phyloP scores from a whole-genome alignment of 768 basidiomycete species.

The Agaricus blazei region DNA sequence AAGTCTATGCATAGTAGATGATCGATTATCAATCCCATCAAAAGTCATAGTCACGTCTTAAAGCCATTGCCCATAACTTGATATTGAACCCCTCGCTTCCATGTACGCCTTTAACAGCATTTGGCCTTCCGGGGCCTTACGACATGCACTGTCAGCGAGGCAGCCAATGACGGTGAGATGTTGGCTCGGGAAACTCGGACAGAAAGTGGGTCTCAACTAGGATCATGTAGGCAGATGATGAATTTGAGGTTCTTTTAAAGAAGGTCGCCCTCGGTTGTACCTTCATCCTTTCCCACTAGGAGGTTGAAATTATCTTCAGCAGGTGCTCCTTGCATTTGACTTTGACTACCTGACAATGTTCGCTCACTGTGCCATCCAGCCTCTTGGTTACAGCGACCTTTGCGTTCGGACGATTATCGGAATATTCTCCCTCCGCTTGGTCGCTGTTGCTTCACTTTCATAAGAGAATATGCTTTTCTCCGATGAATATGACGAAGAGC shows the following conservation, averaged over 20 bases:
- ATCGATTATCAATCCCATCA: not conserved
- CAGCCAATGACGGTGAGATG: no score
- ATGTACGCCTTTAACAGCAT: not conserved
- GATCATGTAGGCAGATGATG: no score
- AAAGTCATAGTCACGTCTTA: not conserved
- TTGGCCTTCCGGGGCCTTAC: no score
- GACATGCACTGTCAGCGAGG: no score
- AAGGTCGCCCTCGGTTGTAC: no score
- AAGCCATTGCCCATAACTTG: not conserved
- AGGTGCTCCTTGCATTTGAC: no score
- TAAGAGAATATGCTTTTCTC: slow-evolving; percentile 38
- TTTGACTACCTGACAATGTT: no score
- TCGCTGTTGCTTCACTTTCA: not conserved
- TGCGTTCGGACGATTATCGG: not conserved
- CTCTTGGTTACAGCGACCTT: not conserved
- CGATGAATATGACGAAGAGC: slow-evolving; percentile 92
- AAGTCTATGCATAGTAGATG: not conserved
- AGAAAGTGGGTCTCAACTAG: no score
- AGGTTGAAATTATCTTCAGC: no score
- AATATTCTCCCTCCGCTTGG: not conserved
- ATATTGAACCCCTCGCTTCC: not conserved
- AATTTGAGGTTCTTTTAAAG: no score
- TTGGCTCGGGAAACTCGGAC: no score
- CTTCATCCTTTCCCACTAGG: no score
- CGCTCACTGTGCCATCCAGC: not conserved